Base-by-base conservation (phyloP, 345 rosid genomes). In the Ceriops zippeliana region DNA sequence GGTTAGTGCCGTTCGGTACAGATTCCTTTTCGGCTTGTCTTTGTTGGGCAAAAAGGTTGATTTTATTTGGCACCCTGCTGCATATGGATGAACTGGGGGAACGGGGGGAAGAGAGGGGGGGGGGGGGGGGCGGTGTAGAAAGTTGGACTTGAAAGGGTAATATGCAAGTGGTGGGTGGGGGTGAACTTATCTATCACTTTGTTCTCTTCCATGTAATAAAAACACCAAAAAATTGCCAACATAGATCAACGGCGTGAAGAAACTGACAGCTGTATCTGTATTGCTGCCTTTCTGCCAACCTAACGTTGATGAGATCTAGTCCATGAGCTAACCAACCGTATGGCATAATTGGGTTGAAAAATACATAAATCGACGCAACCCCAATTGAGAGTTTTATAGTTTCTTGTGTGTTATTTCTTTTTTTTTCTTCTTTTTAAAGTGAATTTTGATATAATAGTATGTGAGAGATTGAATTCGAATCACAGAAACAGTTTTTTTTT, bases 1-100 rank as follows among this genome's bases (percentile, higher is more conserved):
- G 17, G 49, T 13, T 42, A 42, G 49, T 42, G 49, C 49, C 13
- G 15, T 42, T 42, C 49, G 49, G 49, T 42, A 42, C 2, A 49
- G 35, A 64, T 47, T 64, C 34, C 42, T 52, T 24, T 19, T 49
- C 73, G 49, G 68, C 62, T 75, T 76, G 71, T 79, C 67, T 72
- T 73, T 46, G 54, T 20, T 56, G 28, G 49, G 5, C 49, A 58
- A 49, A 22, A 13, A 19, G 49, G 49, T 35, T 52, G 51, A 58
- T 69, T 70, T 62, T 66, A 63, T 65, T 35, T 22, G 46, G 65
- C 62, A 63, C 37, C 76, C 59, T 9, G 47, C 59, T 9, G 47
- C 69, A 73, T 53, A 70, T 58, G 79, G 88, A 86, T 89, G 84
- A 89, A 90, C 75, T 21, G 72, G 67, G 91, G 77, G n/a, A n/a